Percentiles rank a stretch among this genome's conserved stretches.
Conservation (phyloP, 371 early-diverging fungal genomes). For the Apophysomyces ossiformis region DNA sequence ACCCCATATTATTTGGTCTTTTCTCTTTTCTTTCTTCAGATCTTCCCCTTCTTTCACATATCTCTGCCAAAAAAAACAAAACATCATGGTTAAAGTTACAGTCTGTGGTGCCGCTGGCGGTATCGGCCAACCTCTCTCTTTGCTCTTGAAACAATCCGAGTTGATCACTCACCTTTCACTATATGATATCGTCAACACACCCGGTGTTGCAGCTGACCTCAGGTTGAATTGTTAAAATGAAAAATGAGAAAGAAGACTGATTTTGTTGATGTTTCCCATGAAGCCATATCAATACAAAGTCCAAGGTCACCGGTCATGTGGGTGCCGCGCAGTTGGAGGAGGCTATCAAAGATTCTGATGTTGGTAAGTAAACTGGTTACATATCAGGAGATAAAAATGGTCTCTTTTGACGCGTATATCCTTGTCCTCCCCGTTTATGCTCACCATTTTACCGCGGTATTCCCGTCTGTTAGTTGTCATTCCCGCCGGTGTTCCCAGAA, state of each 20-base stretch:
- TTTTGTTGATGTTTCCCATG: background rate
- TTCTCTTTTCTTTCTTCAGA: constrained; percentile 29
- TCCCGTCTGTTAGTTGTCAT: constrained; percentile 75
- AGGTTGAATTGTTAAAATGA: constrained; percentile 33
- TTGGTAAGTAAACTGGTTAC: constrained; percentile 33
- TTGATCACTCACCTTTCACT: constrained; percentile 67
- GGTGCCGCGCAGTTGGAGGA: constrained; percentile 49
- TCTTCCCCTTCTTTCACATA: constrained; percentile 16
- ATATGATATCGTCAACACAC: constrained; percentile 79
- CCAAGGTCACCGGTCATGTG: constrained; percentile 64
- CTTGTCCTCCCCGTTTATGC: background rate
- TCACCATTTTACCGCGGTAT: constrained; percentile 4
- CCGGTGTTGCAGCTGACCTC: constrained; percentile 80
- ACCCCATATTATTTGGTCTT: background rate
- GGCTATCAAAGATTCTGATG: constrained; percentile 50
- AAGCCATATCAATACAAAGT: constrained; percentile 74
- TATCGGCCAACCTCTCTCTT: constrained; percentile 91
- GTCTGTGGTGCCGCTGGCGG: constrained; percentile 90
- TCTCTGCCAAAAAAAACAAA: too few relatives aligned
- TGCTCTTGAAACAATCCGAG: constrained; percentile 81
- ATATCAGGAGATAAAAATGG: background rate
- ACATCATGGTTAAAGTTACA: constrained; percentile 72
- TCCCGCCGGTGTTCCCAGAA: constrained; percentile 92
- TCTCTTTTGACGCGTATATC: background rate
- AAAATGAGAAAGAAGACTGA: background rate